Conservation (phyloP, 2,329 filamentous ascomycete species). For the Endocalyx cinctus region DNA sequence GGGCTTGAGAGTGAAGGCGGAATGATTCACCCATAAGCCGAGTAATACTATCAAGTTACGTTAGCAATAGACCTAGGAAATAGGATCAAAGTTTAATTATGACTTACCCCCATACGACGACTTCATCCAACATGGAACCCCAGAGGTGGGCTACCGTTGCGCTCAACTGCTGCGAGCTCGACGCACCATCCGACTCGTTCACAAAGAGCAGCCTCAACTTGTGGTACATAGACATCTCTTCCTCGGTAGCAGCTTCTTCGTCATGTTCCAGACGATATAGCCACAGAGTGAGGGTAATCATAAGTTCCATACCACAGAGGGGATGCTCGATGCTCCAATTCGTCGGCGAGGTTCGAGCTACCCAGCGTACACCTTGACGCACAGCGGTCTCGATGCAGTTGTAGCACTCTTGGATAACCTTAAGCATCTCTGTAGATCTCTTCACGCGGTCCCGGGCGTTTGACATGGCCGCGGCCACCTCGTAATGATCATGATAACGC, state of each 20-base stretch:
- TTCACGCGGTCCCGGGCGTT: slow-evolving; percentile 90
- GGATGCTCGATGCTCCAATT: slow-evolving; percentile 99
- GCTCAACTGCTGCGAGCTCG: slow-evolving; percentile 74
- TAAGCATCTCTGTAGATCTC: slow-evolving; percentile 95
- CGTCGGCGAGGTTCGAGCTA: slow-evolving; percentile 92
- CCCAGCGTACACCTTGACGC: slow-evolving; percentile 91
- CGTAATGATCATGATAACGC: slow-evolving; percentile 94
- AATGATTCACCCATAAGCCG: slow-evolving; percentile 98
- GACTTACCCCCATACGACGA: slow-evolving; percentile 98
- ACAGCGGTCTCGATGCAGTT: slow-evolving; percentile 97
- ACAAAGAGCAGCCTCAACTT: slow-evolving; percentile 87
- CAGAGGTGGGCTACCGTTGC: slow-evolving; percentile 93
- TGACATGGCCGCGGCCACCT: slow-evolving; percentile 95
- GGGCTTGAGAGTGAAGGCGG: slow-evolving; percentile 90
- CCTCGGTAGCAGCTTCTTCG: slow-evolving; percentile 81
- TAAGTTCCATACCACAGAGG: slow-evolving; percentile 90
- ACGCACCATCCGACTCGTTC: slow-evolving; percentile 80
- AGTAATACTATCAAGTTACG: slow-evolving; percentile 59
- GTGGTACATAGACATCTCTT: slow-evolving; percentile 86
- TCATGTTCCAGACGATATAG: slow-evolving; percentile 99
- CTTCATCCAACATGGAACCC: slow-evolving; percentile 97
- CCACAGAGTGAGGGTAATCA: slow-evolving; percentile 97
- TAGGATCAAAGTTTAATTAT: slow-evolving; percentile 33
- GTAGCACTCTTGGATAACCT: slow-evolving; percentile 96
- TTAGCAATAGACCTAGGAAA: slow-evolving; percentile 37